phyloP scores from a whole-genome alignment of 371 early-diverging fungal genomes.

The Mucor piriformis region DNA sequence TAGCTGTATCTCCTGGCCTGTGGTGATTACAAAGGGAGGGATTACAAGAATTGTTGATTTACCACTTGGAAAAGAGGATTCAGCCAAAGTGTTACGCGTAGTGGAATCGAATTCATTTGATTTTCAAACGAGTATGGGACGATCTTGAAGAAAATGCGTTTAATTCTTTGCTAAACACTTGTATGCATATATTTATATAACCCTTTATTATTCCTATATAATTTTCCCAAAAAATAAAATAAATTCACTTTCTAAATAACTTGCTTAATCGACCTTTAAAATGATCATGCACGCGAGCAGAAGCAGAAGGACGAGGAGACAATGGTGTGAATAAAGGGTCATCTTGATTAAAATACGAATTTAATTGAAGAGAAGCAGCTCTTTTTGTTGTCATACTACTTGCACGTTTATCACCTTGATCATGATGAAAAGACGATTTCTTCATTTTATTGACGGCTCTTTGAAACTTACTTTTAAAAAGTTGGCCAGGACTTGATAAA shows the following conservation, averaged over 20 bases:
- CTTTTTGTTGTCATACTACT: not conserved
- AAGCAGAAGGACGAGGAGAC: constrained; percentile 13
- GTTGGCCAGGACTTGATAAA: constrained; percentile 2
- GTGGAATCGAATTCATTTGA: constrained; percentile 1
- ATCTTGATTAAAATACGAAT: not conserved
- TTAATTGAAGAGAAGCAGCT: not conserved
- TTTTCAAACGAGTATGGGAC: constrained; percentile 6
- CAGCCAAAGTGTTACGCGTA: not conserved
- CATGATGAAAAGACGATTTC: not conserved
- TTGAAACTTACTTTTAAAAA: constrained; percentile 16
- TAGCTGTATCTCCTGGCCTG: constrained; percentile 69
- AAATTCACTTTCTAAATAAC: constrained; percentile 19
- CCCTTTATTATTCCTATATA: not conserved
- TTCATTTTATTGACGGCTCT: constrained; percentile 18
- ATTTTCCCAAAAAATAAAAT: too few relatives aligned
- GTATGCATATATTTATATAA: not conserved
- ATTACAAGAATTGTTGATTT: constrained; percentile 60
- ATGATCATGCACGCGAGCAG: constrained; percentile 13
- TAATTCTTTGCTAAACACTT: not conserved
- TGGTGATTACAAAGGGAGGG: constrained; percentile 60
- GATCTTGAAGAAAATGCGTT: too few relatives aligned
- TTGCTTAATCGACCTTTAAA: constrained; percentile 20
- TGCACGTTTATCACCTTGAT: not conserved
- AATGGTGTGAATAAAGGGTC: not conserved
- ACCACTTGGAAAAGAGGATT: constrained; percentile 34